Conservation (phyloP, 2,329 filamentous ascomycete genomes). For the Raffaelea albimanens region DNA sequence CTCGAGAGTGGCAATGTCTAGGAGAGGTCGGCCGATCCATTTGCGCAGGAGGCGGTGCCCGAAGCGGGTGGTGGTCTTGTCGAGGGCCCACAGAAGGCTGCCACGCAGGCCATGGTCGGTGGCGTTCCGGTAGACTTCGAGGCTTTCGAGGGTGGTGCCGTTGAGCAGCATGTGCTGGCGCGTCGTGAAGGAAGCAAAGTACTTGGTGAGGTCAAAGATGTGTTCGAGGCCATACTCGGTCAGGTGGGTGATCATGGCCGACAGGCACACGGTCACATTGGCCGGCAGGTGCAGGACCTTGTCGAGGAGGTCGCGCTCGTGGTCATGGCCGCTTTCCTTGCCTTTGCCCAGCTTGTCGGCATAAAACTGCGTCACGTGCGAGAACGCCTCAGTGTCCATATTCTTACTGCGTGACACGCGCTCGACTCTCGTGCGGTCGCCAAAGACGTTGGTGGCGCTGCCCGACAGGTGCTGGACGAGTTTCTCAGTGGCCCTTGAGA, state of each 20-base stretch:
- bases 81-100: slow-evolving; percentile 89
- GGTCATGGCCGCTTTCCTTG: slow-evolving; percentile 35
- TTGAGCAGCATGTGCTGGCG: slow-evolving; percentile 93
- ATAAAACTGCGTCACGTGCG: slow-evolving; percentile 88
- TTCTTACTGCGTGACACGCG: slow-evolving; percentile 66
- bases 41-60: slow-evolving; percentile 82
- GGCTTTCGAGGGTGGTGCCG: slow-evolving; percentile 84
- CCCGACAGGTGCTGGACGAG: slow-evolving; percentile 82
- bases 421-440: slow-evolving; percentile 81
- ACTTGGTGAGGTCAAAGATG: slow-evolving; percentile 91
- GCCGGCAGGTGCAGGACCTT: slow-evolving; percentile 80
- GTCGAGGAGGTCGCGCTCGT: slow-evolving; percentile 59
- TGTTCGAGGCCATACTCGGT: slow-evolving; percentile 89
- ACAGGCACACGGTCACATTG: slow-evolving; percentile 81
- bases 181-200: slow-evolving; percentile 92
- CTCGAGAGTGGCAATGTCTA: slow-evolving; percentile 66
- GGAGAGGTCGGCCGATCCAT: slow-evolving; percentile 86
- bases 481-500: slow-evolving; percentile 88
- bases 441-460: slow-evolving; percentile 84
- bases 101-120: slow-evolving; percentile 80
- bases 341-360: slow-evolving; percentile 63
- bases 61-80: slow-evolving; percentile 84
- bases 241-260: slow-evolving; percentile 91
- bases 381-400: slow-evolving; percentile 74
- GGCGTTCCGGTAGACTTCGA: slow-evolving; percentile 93